These are phyloP conservation scores for Lecanicillium sp. DNA, from an alignment of 2,329 filamentous ascomycete species.

Conservation along the genomic window DNA sequence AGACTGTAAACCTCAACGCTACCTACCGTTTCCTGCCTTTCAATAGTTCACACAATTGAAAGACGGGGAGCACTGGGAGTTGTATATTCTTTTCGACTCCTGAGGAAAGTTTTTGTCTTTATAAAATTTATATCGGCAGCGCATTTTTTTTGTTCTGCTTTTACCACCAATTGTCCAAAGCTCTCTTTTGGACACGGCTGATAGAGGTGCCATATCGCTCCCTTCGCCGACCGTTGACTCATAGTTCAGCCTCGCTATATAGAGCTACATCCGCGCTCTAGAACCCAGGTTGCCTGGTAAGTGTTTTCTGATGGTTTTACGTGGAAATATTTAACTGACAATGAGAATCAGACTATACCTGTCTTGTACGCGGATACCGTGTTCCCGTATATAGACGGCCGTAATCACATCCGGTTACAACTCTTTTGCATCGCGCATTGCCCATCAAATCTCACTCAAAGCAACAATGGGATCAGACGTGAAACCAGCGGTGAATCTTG, in stretches of 20 bases:
- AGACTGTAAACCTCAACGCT: conserved; percentile 31
- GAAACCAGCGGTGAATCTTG: conserved; percentile 17
- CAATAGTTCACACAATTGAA: conserved; percentile 20
- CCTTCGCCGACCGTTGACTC: neutral
- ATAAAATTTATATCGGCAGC: neutral
- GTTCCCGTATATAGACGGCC: neutral
- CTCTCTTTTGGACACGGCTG: neutral
- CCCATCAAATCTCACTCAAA: no score
- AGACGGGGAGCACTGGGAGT: conserved; percentile 10
- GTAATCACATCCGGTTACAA: no score
- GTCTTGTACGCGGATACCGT: neutral
- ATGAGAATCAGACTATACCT: neutral
- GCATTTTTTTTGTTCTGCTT: neutral
- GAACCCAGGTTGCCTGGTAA: neutral
- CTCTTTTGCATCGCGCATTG: no score
- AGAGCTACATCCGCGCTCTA: neutral
- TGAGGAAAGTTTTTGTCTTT: neutral
- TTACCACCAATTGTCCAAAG: neutral
- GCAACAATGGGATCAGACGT: neutral
- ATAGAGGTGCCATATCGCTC: neutral
- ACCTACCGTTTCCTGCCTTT: conserved; percentile 21
- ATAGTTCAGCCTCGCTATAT: neutral
- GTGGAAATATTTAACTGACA: neutral
- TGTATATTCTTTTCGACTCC: neutral
- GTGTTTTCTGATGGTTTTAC: neutral